Conservation (phyloP, 768 basidiomycete species). For the Macrolepiota albuminosa region DNA sequence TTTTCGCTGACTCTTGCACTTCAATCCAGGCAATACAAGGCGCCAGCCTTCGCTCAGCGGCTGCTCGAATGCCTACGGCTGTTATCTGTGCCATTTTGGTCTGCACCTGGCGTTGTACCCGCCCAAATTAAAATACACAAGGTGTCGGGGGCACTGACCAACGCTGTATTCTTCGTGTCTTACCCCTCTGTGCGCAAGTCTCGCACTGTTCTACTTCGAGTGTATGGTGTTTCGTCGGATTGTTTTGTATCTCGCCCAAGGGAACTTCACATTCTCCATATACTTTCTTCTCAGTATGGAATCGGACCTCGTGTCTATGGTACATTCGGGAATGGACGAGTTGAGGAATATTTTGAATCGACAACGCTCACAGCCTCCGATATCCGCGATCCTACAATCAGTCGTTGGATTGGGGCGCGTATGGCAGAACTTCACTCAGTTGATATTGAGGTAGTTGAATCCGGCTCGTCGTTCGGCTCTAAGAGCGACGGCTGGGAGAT, state of each 20-base stretch:
- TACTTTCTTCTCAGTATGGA: constrained; percentile 81
- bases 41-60: constrained; percentile 45
- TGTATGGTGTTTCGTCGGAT: constrained; percentile 88
- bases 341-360: constrained; percentile 95
- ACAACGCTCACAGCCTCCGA: constrained; percentile 73
- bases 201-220: constrained; percentile 77
- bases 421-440: constrained; percentile 97
- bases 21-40: constrained; percentile 58
- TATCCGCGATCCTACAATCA: constrained; percentile 69
- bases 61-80: constrained; percentile 52
- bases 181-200: constrained; percentile 45
- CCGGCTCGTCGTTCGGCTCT: constrained; percentile 28
- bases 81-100: constrained; percentile 60
- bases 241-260: constrained; percentile 82
- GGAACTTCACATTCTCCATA: constrained; percentile 85
- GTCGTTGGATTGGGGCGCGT: constrained; percentile 84
- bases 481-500: constrained; percentile 51
- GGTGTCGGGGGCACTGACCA: constrained; percentile 90
- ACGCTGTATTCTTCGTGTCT: constrained; percentile 95
- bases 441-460: constrained; percentile 67
- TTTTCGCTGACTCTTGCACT: constrained; percentile 16
- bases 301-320: constrained; percentile 93
- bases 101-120: constrained; percentile 37
- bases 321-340: constrained; percentile 91
- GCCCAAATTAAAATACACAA: constrained; percentile 61